Conservation (phyloP, 148 eudicot species). For the Oxyria digyna region DNA sequence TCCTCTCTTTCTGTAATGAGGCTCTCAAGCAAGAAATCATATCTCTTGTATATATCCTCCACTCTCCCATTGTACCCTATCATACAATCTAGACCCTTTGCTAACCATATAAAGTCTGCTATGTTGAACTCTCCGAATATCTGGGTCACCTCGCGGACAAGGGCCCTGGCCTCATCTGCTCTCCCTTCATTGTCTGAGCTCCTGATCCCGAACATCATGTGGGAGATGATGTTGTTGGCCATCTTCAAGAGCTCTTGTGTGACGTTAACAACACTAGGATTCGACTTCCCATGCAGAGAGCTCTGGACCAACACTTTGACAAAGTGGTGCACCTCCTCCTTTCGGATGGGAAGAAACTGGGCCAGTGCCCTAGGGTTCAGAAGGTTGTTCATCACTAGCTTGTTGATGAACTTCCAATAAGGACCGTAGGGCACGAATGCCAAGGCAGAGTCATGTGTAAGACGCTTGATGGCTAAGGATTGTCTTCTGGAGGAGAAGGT, state of each 20-base stretch:
- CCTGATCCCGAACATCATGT: conserved; percentile 17
- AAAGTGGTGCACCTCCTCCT: conserved; percentile 5
- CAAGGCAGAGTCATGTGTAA: conserved; percentile 14
- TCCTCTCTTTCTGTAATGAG: conserved; percentile 6
- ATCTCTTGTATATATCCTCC: conserved; percentile 5
- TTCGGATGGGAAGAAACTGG: conserved; percentile 12
- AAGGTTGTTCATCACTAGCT: conserved; percentile 10
- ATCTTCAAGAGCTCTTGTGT: conserved; percentile 13
- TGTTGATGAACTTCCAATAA: conserved; percentile 21
- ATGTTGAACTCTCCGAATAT: conserved; percentile 5
- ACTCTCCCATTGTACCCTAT: neutral
- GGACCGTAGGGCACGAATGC: conserved; percentile 20
- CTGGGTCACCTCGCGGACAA: conserved; percentile 3
- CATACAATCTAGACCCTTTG: neutral
- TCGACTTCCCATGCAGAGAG: neutral
- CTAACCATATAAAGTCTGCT: conserved; percentile 1
- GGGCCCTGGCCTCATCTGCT: conserved; percentile 13
- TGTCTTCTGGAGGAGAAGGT: conserved; percentile 11
- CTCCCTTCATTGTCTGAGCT: neutral
- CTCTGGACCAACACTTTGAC: neutral
- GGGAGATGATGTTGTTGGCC: conserved; percentile 14
- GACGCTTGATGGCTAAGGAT: conserved; percentile 7
- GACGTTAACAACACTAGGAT: conserved; percentile 8
- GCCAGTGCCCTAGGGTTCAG: conserved; percentile 13
- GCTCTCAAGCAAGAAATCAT: conserved; percentile 2